Base-by-base conservation (phyloP, 805 yeast genomes). In the Blastobotrys attinorum region DNA sequence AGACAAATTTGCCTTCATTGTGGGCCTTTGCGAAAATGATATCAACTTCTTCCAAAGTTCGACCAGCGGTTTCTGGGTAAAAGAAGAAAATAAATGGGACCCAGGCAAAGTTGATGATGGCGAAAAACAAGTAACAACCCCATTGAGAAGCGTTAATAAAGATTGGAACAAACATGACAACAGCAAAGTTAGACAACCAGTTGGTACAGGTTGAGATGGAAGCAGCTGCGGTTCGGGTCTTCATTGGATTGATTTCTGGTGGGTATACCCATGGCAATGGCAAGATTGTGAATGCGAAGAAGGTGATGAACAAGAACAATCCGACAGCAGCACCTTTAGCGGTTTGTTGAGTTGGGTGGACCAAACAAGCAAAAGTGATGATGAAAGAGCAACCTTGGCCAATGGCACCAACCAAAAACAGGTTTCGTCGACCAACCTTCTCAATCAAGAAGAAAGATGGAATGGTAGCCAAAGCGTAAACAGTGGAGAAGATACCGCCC, bases 41-140 rank as follows among this genome's bases (percentile, higher is more conserved):
- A 59, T 82, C 89, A 60, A 82, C 75, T 57, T 81, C 86, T 62
- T 82, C 89, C 62, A 83, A 71, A 31, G 83, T 71, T 60, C 86
- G 73, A 40, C 86, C 86, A 23, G 83, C 77, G 37, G 88, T 81
- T 66, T 83, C 90, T 34, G 89, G 89, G 61, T 79, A 83, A 62
- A 72, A 75, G 65, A 80, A 72, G 71, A 65, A 79, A 49, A 77
- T 76, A 46, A 80, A 64, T 22, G 86, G 84, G 42, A 77, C 62
- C 66, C 77, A 81, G 37, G 47, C 48, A 56, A 73, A 71, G 67
- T 82, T 82, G 49, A 82, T 69, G 23, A 66, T 60, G 6, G 85
- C 84, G 61, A 83, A 83, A 64, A 83, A 76, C 41, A 81, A 61
- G 63, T 81, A 83, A 46, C 81, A 73, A 47, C 82, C 83, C 74